phyloP scores from a whole-genome alignment of 805 yeast genomes.

The Scheffersomyces coipomensis region DNA sequence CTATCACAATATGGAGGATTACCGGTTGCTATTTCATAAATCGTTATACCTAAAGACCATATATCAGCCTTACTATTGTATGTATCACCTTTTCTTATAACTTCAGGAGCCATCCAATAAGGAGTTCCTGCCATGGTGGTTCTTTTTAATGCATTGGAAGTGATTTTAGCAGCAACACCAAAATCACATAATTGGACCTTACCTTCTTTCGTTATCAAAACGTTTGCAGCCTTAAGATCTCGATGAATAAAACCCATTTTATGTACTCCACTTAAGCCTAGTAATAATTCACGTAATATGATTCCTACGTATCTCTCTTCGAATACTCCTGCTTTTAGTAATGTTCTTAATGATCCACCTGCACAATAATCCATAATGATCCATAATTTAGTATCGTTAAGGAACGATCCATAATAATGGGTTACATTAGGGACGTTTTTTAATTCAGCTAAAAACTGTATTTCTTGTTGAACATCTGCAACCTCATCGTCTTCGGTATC shows the following conservation, averaged over 20 bases:
- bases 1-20: conserved; percentile 96
- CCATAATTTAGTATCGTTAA: conserved; percentile 92
- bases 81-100: conserved; percentile 83
- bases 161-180: conserved; percentile 95
- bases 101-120: conserved; percentile 99
- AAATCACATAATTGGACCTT: conserved; percentile 91
- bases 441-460: conserved; percentile 78
- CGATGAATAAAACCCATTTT: conserved; percentile 90
- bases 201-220: conserved; percentile 85
- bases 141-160: conserved; percentile 71
- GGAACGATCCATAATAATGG: conserved; percentile 83
- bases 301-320: conserved; percentile 84
- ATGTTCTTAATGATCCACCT: conserved; percentile 89
- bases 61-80: conserved; percentile 93
- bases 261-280: conserved; percentile 81
- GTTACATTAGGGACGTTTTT: conserved; percentile 89
- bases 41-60: conserved; percentile 95
- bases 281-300: conserved; percentile 76
- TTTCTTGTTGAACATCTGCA: conserved; percentile 89
- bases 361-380: conserved; percentile 97
- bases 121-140: conserved; percentile 96
- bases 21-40: conserved; percentile 93
- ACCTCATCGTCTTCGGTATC: conserved; percentile 96
- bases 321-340: conserved; percentile 80
- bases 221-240: conserved; percentile 95